Evolutionary conservation across 768 basidiomycete genomes (phyloP).

Genomic region (Collybiopsis luxurians): DNA sequence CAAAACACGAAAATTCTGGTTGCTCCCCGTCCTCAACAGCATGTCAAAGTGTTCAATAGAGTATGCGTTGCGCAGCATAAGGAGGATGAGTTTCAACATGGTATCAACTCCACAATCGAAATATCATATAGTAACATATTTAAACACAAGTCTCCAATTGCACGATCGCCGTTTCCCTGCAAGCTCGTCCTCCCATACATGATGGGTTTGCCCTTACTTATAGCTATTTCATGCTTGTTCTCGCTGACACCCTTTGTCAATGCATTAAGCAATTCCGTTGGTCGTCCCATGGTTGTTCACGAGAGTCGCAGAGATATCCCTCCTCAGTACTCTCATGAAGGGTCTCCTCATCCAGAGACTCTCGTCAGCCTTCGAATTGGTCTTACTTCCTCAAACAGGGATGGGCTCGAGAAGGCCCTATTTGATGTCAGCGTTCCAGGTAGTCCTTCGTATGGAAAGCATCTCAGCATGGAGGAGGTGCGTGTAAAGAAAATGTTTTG

Average conservation of each 20-base stretch:
- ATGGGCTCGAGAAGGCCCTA: slow-evolving; percentile 26
- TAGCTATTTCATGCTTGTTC: neutral
- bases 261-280: slow-evolving; percentile 20
- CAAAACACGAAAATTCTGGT: no score
- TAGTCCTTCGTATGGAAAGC: slow-evolving; percentile 23
- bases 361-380: slow-evolving; percentile 28
- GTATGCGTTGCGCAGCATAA: no score
- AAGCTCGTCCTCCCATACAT: no score
- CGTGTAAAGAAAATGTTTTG: neutral
- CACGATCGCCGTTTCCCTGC: no score
- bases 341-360: slow-evolving; percentile 16
- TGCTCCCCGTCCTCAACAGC: no score
- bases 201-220: neutral
- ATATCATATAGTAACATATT: no score
- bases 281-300: slow-evolving; percentile 13
- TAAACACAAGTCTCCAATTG: no score
- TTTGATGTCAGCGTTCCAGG: slow-evolving; percentile 28
- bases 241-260: neutral
- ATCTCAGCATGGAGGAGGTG: slow-evolving; percentile 28
- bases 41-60: no score
- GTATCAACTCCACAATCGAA: no score
- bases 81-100: no score
- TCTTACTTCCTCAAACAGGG: slow-evolving; percentile 22
- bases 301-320: slow-evolving; percentile 16
- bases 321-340: slow-evolving; percentile 17